Evolutionary conservation across 2,329 filamentous ascomycete genomes (phyloP).

Genomic region (Teratosphaeria zuluensis): DNA sequence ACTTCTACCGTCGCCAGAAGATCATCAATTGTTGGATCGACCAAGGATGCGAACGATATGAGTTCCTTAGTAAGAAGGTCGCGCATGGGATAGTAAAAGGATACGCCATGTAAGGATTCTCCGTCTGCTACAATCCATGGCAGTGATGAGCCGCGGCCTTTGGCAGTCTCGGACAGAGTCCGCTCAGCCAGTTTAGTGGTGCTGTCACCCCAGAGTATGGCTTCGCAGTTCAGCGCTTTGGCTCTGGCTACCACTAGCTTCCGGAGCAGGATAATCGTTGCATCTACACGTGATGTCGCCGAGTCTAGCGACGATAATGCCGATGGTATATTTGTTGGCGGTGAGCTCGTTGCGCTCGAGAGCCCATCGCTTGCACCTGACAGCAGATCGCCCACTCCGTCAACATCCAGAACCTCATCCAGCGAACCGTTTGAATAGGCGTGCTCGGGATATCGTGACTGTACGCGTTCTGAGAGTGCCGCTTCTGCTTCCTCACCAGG

Average conservation of each 20-base stretch:
- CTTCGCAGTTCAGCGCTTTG: slow-evolving; percentile 50
- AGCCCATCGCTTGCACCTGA: background rate
- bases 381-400: slow-evolving; percentile 3
- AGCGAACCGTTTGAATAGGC: slow-evolving; percentile 55
- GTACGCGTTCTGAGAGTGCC: slow-evolving; percentile 28
- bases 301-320: slow-evolving; percentile 26
- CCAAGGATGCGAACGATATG: slow-evolving; percentile 47
- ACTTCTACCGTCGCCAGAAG: slow-evolving; percentile 22
- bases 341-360: background rate
- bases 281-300: slow-evolving; percentile 65
- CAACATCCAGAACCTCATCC: slow-evolving; percentile 41
- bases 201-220: slow-evolving; percentile 72
- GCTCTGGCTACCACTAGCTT: slow-evolving; percentile 62
- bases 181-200: slow-evolving; percentile 82
- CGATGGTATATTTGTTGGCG: background rate
- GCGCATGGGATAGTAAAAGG: slow-evolving; percentile 70
- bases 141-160: slow-evolving; percentile 75
- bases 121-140: slow-evolving; percentile 79
- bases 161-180: slow-evolving; percentile 78
- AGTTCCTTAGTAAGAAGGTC: slow-evolving; percentile 81
- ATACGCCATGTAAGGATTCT: slow-evolving; percentile 44
- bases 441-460: slow-evolving; percentile 55
- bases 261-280: slow-evolving; percentile 59
- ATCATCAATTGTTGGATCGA: slow-evolving; percentile 29
- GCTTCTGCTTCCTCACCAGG: background rate